Percentiles rank a stretch among this genome's conserved stretches.
Conservation (phyloP, 805 yeast species). For the Candida coquimbonensis region DNA sequence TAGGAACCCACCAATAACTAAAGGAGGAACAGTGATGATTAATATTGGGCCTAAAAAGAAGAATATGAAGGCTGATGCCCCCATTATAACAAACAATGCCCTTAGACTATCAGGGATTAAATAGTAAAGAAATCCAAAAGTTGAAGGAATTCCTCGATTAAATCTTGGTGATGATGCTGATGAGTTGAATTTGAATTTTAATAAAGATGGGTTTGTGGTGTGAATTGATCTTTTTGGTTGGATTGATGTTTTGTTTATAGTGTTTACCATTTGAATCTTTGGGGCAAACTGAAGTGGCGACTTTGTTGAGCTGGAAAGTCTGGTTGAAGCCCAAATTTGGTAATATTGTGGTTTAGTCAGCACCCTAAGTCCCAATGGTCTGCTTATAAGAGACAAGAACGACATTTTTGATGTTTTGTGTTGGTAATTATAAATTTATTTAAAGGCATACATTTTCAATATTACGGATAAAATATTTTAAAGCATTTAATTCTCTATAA, state of each 20-base stretch:
- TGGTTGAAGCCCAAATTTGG: background rate
- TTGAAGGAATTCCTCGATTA: constrained; percentile 12
- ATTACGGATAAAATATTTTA: background rate
- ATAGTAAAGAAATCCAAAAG: constrained; percentile 5
- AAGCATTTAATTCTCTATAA: background rate
- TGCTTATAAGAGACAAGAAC: background rate
- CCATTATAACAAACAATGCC: constrained; percentile 5
- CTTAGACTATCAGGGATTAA: constrained; percentile 11
- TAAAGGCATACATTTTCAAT: background rate
- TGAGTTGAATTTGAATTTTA: background rate
- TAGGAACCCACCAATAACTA: constrained; percentile 17
- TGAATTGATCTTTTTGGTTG: background rate
- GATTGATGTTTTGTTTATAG: background rate
- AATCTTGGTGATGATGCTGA: constrained; percentile 9
- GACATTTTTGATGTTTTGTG: background rate
- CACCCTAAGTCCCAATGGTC: background rate
- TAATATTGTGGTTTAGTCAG: background rate
- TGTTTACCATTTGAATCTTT: background rate
- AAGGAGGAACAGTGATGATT: constrained; percentile 19
- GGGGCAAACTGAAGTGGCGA: background rate
- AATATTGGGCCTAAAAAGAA: constrained; percentile 18
- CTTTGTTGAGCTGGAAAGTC: background rate
- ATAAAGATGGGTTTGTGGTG: background rate
- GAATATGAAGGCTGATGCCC: constrained; percentile 10
- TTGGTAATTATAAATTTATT: too few species aligned